Evolutionary conservation across 2,329 filamentous ascomycete species (phyloP), one percentile per base, ranked within the genome.

Genomic region (Aspergillus clavatus): DNA sequence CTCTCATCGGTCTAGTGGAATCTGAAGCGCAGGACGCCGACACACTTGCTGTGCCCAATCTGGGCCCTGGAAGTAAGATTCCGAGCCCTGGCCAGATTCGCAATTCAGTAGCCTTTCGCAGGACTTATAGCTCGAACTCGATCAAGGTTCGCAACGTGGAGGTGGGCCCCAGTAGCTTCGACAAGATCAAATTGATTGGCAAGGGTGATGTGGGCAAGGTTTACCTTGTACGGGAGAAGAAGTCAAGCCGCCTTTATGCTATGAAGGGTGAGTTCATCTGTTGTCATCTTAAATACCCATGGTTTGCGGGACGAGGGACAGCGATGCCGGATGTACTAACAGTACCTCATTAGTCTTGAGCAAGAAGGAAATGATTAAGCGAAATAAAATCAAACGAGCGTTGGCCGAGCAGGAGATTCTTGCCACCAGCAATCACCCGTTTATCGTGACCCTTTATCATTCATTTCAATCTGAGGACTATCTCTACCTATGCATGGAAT

Each of bases 311-410:
- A 24, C 23, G 8, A 24, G 5, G 8, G 4, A 5, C 8, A 24
- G 23, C 4, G 23, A 18, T 11, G 11, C 18, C 10, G 5, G 19
- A 21, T n/a, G n/a, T n/a, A 58, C 71, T 78, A 58, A 78, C 67
- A 43, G 41, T 42, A 3, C 14, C 2, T 5, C 5, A 38, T 12
- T 63, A 97, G 93, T 98, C 5, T 68, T 98, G 69, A 97, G 90
- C 78, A 98, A 98, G 73, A 96, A 97, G 76, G 93, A 98, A 71
- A 98, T 98, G 93, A 98, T 98, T 71, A 98, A 98, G 76, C 86
- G 93, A 47, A 98, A 98, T 77, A 98, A 98, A 79, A 98, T 98
- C 74, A 98, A 98, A 79, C 83, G 93, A 64, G 93, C 93, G 11
- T 77, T 98, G 57, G 93, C 93, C 28, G 93, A 98, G 72, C 93